Base-by-base conservation (phyloP, 768 basidiomycete species). In the Terana coerulea region DNA sequence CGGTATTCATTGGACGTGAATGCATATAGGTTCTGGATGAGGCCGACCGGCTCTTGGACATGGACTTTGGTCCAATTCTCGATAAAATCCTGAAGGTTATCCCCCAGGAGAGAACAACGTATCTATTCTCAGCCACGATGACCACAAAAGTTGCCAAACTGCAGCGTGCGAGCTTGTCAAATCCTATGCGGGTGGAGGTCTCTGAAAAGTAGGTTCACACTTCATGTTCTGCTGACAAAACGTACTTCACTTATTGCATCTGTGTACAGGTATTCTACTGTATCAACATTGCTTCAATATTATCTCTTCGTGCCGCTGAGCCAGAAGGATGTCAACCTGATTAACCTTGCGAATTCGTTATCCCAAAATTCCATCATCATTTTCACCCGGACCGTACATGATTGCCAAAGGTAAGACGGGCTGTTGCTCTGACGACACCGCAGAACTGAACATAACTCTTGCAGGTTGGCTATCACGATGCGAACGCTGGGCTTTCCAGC, bases 101-200 rank as follows among this genome's bases (percentile, higher is more conserved):
- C 56, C 97, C 95, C 19, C 91, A 84, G 62, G 95, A 98, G 60
- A 81, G 97, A 10, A 90, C 87, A 26, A 99, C 97, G 2, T 98
- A 93, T 64, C 79, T 99, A 1, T 99, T 94, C 73, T 98, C 95
- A 11, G 97, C 95, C 5, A 98, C 95, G 19, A 98, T 99, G 95
- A 95, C 97, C 10, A 93, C 92, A 12, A 98, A 98, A 71, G 93
- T 99, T 3, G 92, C 90, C 10, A 98, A 98, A 69, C 75, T 99
- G 10, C 95, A 98, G 66, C 73, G 95, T 47, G 95, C 97, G 28
- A 94, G 91, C 74, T 74, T 98, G 63, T 80, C 81, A 28, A 94
- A 95, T 64, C 97, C 97, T n/a, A 83, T 95, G 22, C 80, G 88
- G 58, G 84, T 98, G 1, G 95, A 98, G 67, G 92, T 98, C 2